These are phyloP conservation scores for Cyclanthera cordifolia DNA, from an alignment of 306 rosid species.

Conservation along the genomic window DNA sequence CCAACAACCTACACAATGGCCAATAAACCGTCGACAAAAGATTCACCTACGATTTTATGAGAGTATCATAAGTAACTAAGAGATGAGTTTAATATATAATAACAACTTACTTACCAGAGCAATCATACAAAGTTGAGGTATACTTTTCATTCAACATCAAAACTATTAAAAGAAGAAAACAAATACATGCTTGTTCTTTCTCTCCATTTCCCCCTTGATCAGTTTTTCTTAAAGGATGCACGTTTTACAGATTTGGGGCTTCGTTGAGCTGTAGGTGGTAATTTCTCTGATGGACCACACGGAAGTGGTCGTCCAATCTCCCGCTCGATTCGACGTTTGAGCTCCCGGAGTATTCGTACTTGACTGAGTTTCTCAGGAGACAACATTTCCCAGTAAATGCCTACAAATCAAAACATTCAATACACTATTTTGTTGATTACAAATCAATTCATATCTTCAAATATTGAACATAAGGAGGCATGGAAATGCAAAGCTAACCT, in stretches of 20 bases:
- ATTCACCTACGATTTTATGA: too few relatives aligned
- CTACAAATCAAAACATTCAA: conserved; percentile 21
- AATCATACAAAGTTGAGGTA: too few relatives aligned
- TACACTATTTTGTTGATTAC: background rate
- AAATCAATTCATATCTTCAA: background rate
- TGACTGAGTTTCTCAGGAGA: conserved; percentile 85
- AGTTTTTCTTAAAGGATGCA: background rate
- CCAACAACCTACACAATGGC: too few relatives aligned
- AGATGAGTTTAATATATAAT: too few relatives aligned
- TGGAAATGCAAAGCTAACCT: conserved; percentile 41
- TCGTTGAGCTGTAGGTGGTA: conserved; percentile 69
- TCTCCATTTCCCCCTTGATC: background rate
- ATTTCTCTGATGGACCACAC: conserved; percentile 61
- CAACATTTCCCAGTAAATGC: conserved; percentile 88
- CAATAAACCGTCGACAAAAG: too few relatives aligned
- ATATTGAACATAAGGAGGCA: background rate
- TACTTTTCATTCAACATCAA: background rate
- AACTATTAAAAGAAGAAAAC: background rate
- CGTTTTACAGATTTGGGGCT: conserved; percentile 18
- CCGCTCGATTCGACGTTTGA: conserved; percentile 51
- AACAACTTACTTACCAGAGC: too few relatives aligned
- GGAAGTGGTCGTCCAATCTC: conserved; percentile 68
- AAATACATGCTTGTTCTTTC: background rate
- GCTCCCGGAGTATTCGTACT: conserved; percentile 69
- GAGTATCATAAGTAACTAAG: too few relatives aligned